phyloP scores from a whole-genome alignment of 345 rosid genomes.

The Eucalyptus regnans region DNA sequence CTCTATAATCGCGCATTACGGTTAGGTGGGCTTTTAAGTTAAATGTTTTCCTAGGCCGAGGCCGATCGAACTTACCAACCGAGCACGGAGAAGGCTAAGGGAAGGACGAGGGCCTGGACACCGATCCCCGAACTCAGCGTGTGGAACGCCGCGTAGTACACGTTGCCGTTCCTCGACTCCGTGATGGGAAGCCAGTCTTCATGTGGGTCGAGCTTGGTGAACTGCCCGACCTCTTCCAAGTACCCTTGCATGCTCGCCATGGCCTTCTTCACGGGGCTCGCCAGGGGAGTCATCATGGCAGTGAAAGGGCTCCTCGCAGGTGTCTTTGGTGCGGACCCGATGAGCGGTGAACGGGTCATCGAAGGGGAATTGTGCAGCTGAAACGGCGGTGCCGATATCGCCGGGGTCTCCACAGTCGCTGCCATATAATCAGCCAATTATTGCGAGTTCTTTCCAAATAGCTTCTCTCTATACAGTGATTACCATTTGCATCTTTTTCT shows the following conservation, averaged over 20 bases:
- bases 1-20: background rate
- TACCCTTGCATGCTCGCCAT: slow-evolving; percentile 20
- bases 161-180: slow-evolving; percentile 49
- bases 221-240: slow-evolving; percentile 34
- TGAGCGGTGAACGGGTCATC: slow-evolving; percentile 16
- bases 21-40: background rate
- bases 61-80: slow-evolving; percentile 24
- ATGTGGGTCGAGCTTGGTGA: slow-evolving; percentile 40
- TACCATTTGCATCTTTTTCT: background rate
- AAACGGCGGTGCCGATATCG: slow-evolving; percentile 24
- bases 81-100: slow-evolving; percentile 37
- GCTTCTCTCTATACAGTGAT: background rate
- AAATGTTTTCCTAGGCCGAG: background rate
- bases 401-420: background rate
- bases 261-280: slow-evolving; percentile 50
- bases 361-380: slow-evolving; percentile 13
- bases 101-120: slow-evolving; percentile 52
- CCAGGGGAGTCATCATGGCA: slow-evolving; percentile 15
- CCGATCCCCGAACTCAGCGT: slow-evolving; percentile 44
- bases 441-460: background rate
- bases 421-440: background rate
- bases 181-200: slow-evolving; percentile 63
- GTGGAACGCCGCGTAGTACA: slow-evolving; percentile 42
- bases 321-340: slow-evolving; percentile 3
- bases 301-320: slow-evolving; percentile 20